A percentile compares a stretch with the other conserved stretches of the same genome.
These are phyloP conservation scores for Cucumis hystrix DNA, from an alignment of 306 rosid genomes.

Conservation along the genomic window DNA sequence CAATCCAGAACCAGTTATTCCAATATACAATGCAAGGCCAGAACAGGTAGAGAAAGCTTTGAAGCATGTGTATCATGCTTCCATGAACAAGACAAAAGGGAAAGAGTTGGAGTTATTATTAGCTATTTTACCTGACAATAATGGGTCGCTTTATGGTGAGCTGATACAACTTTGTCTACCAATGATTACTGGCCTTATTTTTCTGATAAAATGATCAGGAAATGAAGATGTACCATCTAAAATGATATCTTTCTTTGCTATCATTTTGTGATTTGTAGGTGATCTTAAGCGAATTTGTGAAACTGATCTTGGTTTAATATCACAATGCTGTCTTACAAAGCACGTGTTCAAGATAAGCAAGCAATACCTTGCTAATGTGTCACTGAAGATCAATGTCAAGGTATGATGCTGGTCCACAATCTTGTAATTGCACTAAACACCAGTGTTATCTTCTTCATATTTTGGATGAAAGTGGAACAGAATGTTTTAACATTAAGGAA, in stretches of 20 bases:
- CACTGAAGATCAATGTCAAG: conserved; percentile 92
- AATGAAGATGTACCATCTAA: conserved; percentile 1
- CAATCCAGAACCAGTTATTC: conserved; percentile 67
- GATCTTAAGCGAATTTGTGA: conserved; percentile 90
- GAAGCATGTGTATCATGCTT: conserved; percentile 76
- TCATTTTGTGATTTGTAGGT: conserved; percentile 40
- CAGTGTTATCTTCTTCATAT: background rate
- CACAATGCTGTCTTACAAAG: conserved; percentile 91
- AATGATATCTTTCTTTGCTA: background rate
- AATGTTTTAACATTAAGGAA: background rate
- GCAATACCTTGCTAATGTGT: conserved; percentile 85
- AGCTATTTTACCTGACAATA: conserved; percentile 84
- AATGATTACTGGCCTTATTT: background rate
- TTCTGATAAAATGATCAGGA: background rate
- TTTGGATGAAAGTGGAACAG: background rate
- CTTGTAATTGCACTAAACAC: background rate
- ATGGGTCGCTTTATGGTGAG: conserved; percentile 80
- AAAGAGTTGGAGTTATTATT: conserved; percentile 75
- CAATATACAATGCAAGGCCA: conserved; percentile 77
- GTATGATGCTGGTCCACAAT: conserved; percentile 20
- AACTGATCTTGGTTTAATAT: conserved; percentile 79
- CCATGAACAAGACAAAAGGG: conserved; percentile 70
- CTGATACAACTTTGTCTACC: background rate
- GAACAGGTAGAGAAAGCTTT: conserved; percentile 82
- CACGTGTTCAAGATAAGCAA: conserved; percentile 79